Conservation (phyloP, 495 filamentous ascomycete genomes). For the Bacidia gigantensis region DNA sequence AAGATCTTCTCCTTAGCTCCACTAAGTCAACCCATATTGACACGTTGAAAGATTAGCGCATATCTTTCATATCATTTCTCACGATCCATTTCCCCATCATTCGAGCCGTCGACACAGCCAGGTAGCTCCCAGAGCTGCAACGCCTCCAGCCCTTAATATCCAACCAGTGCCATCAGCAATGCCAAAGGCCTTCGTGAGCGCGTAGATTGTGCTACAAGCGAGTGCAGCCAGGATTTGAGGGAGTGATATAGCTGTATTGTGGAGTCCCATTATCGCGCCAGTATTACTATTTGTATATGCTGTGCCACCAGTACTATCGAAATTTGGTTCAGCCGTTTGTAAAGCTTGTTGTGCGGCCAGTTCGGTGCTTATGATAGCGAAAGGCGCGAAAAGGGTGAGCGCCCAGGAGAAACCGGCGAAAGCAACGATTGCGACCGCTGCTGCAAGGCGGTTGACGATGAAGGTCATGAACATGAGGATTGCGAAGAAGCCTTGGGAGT, state of each 20-base stretch:
- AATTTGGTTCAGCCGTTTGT: conserved; percentile 4
- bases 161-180: conserved; percentile 11
- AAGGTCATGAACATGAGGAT: conserved; percentile 57
- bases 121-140: conserved; percentile 6
- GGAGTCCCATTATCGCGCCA: conserved; percentile 35
- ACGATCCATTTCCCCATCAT: no score
- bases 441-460: conserved; percentile 50
- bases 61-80: no score
- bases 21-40: no score
- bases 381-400: conserved; percentile 37
- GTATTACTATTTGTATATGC: conserved; percentile 23
- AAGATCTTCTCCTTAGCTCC: no score
- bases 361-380: conserved; percentile 34
- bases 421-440: conserved; percentile 50
- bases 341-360: conserved; percentile 16
- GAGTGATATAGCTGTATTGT: conserved; percentile 36
- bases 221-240: conserved; percentile 36
- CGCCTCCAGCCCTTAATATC: conserved; percentile 12
- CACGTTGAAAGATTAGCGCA: no score
- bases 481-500: conserved; percentile 52
- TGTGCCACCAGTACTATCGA: conserved; percentile 17
- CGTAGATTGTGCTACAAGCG: conserved; percentile 29
- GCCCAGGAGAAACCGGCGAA: conserved; percentile 35
- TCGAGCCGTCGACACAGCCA: conserved; percentile 9
- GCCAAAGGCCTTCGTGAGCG: conserved; percentile 7